phyloP scores from a whole-genome alignment of 2,329 filamentous ascomycete species.

The Ophiostoma sp. region DNA sequence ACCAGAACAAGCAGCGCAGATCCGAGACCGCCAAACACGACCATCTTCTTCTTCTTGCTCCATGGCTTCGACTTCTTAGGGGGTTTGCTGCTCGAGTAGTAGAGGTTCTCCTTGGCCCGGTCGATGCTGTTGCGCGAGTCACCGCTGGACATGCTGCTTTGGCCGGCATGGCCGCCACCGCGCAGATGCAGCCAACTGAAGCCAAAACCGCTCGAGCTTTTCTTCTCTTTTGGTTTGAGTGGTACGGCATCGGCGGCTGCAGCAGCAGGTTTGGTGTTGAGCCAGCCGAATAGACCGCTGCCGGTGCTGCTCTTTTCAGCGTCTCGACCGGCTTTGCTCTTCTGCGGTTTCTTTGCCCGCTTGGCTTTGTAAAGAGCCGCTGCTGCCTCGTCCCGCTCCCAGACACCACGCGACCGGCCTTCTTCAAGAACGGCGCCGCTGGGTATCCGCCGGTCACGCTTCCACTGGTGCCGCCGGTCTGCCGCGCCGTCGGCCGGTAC shows the following conservation, averaged over 20 bases:
- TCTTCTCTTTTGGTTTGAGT: background rate
- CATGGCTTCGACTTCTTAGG: slow-evolving; percentile 32
- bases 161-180: slow-evolving; percentile 42
- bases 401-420: slow-evolving; percentile 40
- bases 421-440: slow-evolving; percentile 67
- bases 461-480: slow-evolving; percentile 22
- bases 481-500: slow-evolving; percentile 20
- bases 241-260: background rate
- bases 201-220: slow-evolving; percentile 1
- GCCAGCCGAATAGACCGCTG: background rate
- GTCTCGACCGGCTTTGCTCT: too few species aligned
- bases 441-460: slow-evolving; percentile 52
- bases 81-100: slow-evolving; percentile 33
- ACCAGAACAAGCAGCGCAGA: slow-evolving; percentile 56
- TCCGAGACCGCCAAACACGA: slow-evolving; percentile 52
- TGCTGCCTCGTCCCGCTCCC: background rate
- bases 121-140: slow-evolving; percentile 39
- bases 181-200: slow-evolving; percentile 32
- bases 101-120: slow-evolving; percentile 47
- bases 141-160: slow-evolving; percentile 46
- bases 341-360: background rate
- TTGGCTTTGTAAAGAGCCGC: background rate
- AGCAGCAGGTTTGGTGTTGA: background rate
- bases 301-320: background rate
- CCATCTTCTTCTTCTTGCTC: slow-evolving; percentile 53